Conservation (phyloP, 257 asterid species). For the Solanum tarijense region DNA sequence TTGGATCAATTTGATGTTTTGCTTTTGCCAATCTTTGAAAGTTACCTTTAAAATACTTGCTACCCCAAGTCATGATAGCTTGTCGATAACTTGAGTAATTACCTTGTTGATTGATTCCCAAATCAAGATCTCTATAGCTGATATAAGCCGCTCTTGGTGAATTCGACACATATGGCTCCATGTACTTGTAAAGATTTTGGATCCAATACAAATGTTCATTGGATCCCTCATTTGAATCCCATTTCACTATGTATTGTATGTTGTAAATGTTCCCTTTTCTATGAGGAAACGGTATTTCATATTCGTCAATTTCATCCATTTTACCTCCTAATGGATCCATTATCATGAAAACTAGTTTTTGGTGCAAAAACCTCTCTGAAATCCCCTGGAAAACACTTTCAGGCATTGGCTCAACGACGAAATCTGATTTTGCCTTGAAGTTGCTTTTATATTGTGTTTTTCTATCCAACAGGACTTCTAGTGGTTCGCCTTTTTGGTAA, state of each 20-base stretch:
- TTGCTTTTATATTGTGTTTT: constrained; percentile 8
- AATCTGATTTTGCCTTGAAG: constrained; percentile 18
- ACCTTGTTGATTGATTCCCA: too few species aligned
- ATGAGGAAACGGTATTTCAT: constrained; percentile 17
- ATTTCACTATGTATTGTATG: background rate
- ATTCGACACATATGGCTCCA: too few species aligned
- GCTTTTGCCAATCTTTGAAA: constrained; percentile 8
- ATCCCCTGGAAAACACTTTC: constrained; percentile 3
- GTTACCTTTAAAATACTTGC: background rate
- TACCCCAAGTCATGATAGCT: too few species aligned
- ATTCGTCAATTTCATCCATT: constrained; percentile 6
- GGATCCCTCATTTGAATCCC: too few species aligned
- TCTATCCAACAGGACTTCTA: constrained; percentile 10
- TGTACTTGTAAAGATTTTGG: too few species aligned
- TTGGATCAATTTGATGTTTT: constrained; percentile 14
- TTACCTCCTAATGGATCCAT: constrained; percentile 23
- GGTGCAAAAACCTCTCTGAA: constrained; percentile 4
- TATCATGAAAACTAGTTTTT: constrained; percentile 6
- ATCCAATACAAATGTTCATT: too few species aligned
- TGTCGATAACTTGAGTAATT: background rate
- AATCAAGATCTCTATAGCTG: too few species aligned
- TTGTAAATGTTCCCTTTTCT: constrained; percentile 17
- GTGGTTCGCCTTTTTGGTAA: background rate
- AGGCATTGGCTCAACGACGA: constrained; percentile 9
- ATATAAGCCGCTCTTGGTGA: background rate